Conservation (phyloP, 768 basidiomycete genomes). For the Leccinum arenicola region DNA sequence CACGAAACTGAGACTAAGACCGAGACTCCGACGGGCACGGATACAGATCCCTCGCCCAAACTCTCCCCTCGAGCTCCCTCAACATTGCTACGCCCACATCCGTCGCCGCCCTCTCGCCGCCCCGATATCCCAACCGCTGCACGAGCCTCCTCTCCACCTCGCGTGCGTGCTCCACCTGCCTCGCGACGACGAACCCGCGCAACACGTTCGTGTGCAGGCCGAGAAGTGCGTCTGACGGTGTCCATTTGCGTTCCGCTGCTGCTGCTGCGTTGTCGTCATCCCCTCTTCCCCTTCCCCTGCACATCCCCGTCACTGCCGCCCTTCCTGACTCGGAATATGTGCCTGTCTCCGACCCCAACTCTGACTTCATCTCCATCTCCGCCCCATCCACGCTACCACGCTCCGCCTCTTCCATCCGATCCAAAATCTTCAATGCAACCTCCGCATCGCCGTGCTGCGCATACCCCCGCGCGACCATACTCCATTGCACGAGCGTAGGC, state of each 20-base stretch:
- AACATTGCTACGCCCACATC: conserved; percentile 22
- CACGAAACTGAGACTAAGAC: no score
- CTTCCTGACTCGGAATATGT: background rate
- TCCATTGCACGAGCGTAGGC: no score
- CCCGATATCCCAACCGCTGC: conserved; percentile 19
- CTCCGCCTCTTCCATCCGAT: no score
- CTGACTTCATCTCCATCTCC: background rate
- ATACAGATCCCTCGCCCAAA: no score
- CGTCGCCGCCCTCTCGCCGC: conserved; percentile 22
- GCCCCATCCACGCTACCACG: background rate
- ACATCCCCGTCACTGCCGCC: background rate
- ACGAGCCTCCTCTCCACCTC: conserved; percentile 30
- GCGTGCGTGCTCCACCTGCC: conserved; percentile 28
- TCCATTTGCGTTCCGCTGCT: no score
- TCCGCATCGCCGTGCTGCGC: no score
- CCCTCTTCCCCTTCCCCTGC: background rate
- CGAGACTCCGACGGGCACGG: no score
- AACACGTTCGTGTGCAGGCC: conserved; percentile 39
- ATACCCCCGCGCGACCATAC: no score
- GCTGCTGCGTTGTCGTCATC: no score
- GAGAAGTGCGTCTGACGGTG: conserved; percentile 11
- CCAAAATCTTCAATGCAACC: no score
- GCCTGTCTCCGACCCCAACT: background rate
- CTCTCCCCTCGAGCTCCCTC: conserved; percentile 7
- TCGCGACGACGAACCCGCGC: conserved; percentile 36